A percentile compares a stretch with the other conserved stretches of the same genome.
Evolutionary conservation across 306 rosid genomes (phyloP).

Genomic region (Malus sieversii): DNA sequence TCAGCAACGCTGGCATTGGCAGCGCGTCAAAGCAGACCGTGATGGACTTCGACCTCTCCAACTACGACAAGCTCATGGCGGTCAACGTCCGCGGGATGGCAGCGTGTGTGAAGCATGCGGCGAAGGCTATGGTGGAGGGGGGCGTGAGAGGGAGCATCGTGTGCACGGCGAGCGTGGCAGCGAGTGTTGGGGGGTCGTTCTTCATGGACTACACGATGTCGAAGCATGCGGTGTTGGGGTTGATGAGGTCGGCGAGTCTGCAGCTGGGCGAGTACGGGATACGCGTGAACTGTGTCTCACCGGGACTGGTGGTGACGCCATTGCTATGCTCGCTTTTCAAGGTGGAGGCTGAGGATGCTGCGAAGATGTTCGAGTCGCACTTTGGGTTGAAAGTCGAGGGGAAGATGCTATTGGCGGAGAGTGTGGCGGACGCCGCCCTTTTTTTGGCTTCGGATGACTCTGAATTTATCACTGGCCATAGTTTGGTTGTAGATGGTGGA

Average conservation of each 20-base stretch:
- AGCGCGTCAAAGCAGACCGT: constrained; percentile 28
- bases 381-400: background rate
- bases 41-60: constrained; percentile 30
- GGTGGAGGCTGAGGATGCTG: background rate
- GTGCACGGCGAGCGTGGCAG: constrained; percentile 37
- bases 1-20: constrained; percentile 48
- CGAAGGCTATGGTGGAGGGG: constrained; percentile 38
- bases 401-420: background rate
- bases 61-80: constrained; percentile 11
- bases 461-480: constrained; percentile 8
- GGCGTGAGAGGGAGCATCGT: constrained; percentile 40
- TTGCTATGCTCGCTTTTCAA: background rate
- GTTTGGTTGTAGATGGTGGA: constrained; percentile 11
- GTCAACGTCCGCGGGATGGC: constrained; percentile 35
- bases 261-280: constrained; percentile 20
- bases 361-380: background rate
- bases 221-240: constrained; percentile 28
- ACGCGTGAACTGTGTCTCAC: constrained; percentile 31
- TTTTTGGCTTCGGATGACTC: constrained; percentile 18
- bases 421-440: constrained; percentile 19
- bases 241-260: constrained; percentile 27
- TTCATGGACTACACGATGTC: constrained; percentile 24
- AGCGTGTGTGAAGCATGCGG: constrained; percentile 47
- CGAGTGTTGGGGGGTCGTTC: background rate
- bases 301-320: constrained; percentile 18